Evolutionary conservation across 768 basidiomycete genomes (phyloP), one percentile per base, ranked within the genome.

Genomic region (Lactarius tabidus): DNA sequence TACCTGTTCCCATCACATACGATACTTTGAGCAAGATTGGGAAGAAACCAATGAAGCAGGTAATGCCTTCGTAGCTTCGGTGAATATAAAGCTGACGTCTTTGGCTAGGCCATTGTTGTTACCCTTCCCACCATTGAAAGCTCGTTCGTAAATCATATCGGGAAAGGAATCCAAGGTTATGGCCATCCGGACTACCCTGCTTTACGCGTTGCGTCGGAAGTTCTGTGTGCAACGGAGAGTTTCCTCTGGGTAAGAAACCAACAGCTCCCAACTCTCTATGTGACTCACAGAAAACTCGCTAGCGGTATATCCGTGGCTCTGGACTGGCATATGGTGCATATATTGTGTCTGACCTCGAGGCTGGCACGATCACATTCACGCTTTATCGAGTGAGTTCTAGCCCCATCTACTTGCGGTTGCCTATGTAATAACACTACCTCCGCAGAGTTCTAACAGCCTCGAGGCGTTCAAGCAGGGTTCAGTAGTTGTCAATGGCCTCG

Each of bases 251-350:
- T 93, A 75, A 41, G 75, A 65, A 38, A 23, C 26, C 41, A 6
- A 31, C 17, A 6, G 29, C 20, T 6, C 38, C 38, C 36, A 12
- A 39, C 10, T 18, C 26, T 33, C 28, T 59, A 15, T 6, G 26
- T 59, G 58, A n/a, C 63, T 60, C 57, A 53, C 18, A 57, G n/a
- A 2, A 18, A 38, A 18, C 33, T 60, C 39, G 67, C 2, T 66
- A 92, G 90, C 85, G 89, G 29, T 90, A 89, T 67, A 93, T 99
- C 66, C 89, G 97, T 48, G 97, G 97, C 8, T 89, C 93, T 62
- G 97, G 97, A 26, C 78, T 99, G 38, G 97, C 97, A 6, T 98
- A 97, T 69, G 93, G 94, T n/a, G 93, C 93, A 31, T 85, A 86
- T 70, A 80, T 89, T 36, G 80, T 81, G 0, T 73, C 87, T 36